A percentile compares a stretch with the other conserved stretches of the same genome.
These are phyloP conservation scores for Glonium stellatum DNA, from an alignment of 495 filamentous ascomycete species.

Conservation along the genomic window DNA sequence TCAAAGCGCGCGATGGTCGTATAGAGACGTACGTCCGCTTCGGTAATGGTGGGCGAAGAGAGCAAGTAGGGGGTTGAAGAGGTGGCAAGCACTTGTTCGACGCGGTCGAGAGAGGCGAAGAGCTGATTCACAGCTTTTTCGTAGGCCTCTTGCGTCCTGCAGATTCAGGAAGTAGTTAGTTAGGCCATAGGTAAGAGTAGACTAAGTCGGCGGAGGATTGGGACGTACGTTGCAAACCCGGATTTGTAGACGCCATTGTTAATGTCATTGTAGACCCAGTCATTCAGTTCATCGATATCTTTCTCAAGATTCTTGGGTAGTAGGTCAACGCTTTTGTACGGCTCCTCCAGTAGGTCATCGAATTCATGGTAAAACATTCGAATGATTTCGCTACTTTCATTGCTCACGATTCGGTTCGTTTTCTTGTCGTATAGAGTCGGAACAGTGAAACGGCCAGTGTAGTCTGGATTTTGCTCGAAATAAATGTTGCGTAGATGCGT, in stretches of 20 bases:
- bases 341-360: slow-evolving; percentile 58
- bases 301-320: slow-evolving; percentile 52
- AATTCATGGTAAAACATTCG: slow-evolving; percentile 70
- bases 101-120: slow-evolving; percentile 63
- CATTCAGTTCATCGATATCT: slow-evolving; percentile 68
- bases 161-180: not conserved
- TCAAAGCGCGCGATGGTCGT: slow-evolving; percentile 84
- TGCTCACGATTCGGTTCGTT: slow-evolving; percentile 66
- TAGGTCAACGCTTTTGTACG: slow-evolving; percentile 55
- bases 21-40: slow-evolving; percentile 75
- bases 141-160: slow-evolving; percentile 65
- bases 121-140: slow-evolving; percentile 58
- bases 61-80: slow-evolving; percentile 58
- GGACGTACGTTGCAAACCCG: slow-evolving; percentile 55
- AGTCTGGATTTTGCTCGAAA: slow-evolving; percentile 58
- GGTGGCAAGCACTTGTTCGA: slow-evolving; percentile 59
- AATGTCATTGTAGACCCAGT: slow-evolving; percentile 76
- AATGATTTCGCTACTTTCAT: slow-evolving; percentile 81
- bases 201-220: slow-evolving; percentile 9
- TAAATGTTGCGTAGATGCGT: slow-evolving; percentile 64
- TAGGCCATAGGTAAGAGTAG: slow-evolving; percentile 34
- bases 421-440: slow-evolving; percentile 74
- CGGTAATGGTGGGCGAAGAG: slow-evolving; percentile 59
- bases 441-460: slow-evolving; percentile 71
- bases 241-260: slow-evolving; percentile 85